Conservation (phyloP, 495 filamentous ascomycete species). For the Penicillium bialowiezense region DNA sequence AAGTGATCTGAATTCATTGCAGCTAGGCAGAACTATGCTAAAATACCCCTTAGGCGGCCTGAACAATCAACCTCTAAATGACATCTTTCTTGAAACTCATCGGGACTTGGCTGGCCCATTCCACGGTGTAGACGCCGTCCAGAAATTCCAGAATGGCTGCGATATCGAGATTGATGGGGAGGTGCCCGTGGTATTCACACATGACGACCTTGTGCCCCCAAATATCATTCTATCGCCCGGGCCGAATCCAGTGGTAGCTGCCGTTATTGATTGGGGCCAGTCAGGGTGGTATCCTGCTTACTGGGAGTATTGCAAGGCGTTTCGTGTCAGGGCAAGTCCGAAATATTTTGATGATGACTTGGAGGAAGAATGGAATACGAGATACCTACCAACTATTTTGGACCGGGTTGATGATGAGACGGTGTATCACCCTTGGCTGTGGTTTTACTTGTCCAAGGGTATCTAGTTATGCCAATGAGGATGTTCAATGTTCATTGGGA, state of each 20-base stretch:
- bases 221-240: slow-evolving; percentile 37
- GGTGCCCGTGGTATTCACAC: slow-evolving; percentile 29
- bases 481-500: slow-evolving; percentile 10
- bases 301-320: slow-evolving; percentile 46
- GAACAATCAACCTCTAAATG: slow-evolving; percentile 20
- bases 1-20: slow-evolving; percentile 16
- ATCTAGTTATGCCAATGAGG: slow-evolving; percentile 7
- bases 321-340: slow-evolving; percentile 11
- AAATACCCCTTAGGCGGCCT: slow-evolving; percentile 17
- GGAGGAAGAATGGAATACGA: slow-evolving; percentile 23
- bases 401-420: slow-evolving; percentile 24
- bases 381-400: slow-evolving; percentile 22
- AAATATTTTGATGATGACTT: slow-evolving; percentile 15
- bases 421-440: slow-evolving; percentile 21
- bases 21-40: slow-evolving; percentile 3
- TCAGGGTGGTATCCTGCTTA: slow-evolving; percentile 45
- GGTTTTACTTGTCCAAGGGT: slow-evolving; percentile 19
- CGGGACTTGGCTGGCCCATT: slow-evolving; percentile 19
- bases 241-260: slow-evolving; percentile 24
- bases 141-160: slow-evolving; percentile 23
- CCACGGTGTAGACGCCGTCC: slow-evolving; percentile 20
- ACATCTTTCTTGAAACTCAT: slow-evolving; percentile 17
- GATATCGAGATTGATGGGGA: slow-evolving; percentile 18
- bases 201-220: slow-evolving; percentile 34
- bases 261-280: slow-evolving; percentile 42